Conservation (phyloP, 306 rosid species). For the Lotus japonicus region DNA sequence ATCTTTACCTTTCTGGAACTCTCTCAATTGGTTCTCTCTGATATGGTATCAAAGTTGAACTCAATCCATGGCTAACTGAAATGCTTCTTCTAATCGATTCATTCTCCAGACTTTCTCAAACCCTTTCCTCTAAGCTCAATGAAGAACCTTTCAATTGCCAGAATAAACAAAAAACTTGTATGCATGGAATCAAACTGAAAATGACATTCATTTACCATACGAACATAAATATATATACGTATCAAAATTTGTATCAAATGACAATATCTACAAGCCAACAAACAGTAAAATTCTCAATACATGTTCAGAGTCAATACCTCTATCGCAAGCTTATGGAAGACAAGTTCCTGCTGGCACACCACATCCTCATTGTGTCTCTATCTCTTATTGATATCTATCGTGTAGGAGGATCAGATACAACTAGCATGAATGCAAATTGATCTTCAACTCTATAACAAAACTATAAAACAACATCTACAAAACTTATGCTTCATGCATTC, state of each 20-base stretch:
- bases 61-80: too few species aligned
- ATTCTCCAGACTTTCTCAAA: too few species aligned
- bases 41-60: too few species aligned
- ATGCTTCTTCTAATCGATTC: too few species aligned
- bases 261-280: conserved; percentile 21
- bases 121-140: too few species aligned
- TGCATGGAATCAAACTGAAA: background rate
- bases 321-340: conserved; percentile 1
- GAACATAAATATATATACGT: background rate
- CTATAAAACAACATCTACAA: conserved; percentile 39
- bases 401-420: conserved; percentile 14
- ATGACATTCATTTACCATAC: background rate
- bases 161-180: background rate
- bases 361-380: conserved; percentile 10
- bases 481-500: conserved; percentile 27
- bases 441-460: conserved; percentile 16
- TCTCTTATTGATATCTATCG: conserved; percentile 12
- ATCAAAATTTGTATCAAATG: background rate
- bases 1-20: too few species aligned
- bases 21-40: too few species aligned
- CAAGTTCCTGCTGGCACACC: conserved; percentile 23
- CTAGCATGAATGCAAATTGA: conserved; percentile 13
- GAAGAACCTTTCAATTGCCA: too few species aligned
- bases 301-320: conserved; percentile 23
- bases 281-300: conserved; percentile 4